Conservation (phyloP, 2,329 filamentous ascomycete genomes). For the Dendryphion nanum region DNA sequence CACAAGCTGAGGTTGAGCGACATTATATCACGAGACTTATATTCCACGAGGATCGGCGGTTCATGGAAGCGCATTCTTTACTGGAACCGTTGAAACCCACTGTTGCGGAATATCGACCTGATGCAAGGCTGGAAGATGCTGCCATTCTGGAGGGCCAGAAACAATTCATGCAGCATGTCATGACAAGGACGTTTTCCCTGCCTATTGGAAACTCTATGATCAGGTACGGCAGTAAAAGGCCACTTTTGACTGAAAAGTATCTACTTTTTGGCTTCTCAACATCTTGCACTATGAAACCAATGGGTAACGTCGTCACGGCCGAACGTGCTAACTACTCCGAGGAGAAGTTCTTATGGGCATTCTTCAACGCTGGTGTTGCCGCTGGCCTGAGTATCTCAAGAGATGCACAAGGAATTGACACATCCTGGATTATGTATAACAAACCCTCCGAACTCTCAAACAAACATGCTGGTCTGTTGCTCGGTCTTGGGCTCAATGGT, state of each 20-base stretch:
- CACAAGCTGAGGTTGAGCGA: slow-evolving; percentile 78
- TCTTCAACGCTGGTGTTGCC: slow-evolving; percentile 96
- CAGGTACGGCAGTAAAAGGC: slow-evolving; percentile 82
- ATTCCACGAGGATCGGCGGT: slow-evolving; percentile 86
- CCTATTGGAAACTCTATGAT: slow-evolving; percentile 84
- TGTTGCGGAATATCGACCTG: slow-evolving; percentile 71
- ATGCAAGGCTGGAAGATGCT: slow-evolving; percentile 78
- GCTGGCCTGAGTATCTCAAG: slow-evolving; percentile 88
- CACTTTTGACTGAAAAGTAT: slow-evolving; percentile 88
- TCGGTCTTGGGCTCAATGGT: slow-evolving; percentile 89
- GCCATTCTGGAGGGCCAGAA: slow-evolving; percentile 91
- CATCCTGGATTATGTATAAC: slow-evolving; percentile 98
- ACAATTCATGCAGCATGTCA: slow-evolving; percentile 80
- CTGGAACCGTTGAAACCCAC: slow-evolving; percentile 83
- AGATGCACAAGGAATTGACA: slow-evolving; percentile 89
- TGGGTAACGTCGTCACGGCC: slow-evolving; percentile 88
- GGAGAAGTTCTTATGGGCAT: slow-evolving; percentile 97
- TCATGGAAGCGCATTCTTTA: slow-evolving; percentile 79
- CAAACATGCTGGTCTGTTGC: slow-evolving; percentile 89
- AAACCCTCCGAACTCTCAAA: slow-evolving; percentile 91
- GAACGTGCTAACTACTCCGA: slow-evolving; percentile 86
- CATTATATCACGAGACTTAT: slow-evolving; percentile 79
- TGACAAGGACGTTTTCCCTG: slow-evolving; percentile 82
- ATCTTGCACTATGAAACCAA: slow-evolving; percentile 86
- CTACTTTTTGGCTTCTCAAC: slow-evolving; percentile 88